These are phyloP conservation scores for Acacia pycnantha DNA, from an alignment of 331 rosid species.

Conservation along the genomic window DNA sequence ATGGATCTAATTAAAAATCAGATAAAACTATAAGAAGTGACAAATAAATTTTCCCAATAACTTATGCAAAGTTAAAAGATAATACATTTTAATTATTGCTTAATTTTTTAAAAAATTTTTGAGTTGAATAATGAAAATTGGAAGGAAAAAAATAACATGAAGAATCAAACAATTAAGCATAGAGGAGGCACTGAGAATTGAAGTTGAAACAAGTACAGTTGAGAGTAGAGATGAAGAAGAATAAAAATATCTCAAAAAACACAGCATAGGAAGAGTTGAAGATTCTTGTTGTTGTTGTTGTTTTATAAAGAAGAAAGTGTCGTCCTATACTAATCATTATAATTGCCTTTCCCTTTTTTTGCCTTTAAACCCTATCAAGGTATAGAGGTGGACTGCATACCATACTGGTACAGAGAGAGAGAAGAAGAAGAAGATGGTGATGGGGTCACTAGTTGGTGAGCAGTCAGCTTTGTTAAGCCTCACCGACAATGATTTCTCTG, in stretches of 20 bases:
- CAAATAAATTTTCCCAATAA: too few relatives aligned
- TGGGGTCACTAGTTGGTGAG: conserved; percentile 25
- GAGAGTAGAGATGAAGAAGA: not conserved
- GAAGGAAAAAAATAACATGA: not conserved
- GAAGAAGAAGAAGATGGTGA: not conserved
- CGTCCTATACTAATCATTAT: conserved; percentile 55
- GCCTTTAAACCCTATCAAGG: conserved; percentile 29
- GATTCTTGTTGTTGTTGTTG: conserved; percentile 37
- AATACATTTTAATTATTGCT: too few relatives aligned
- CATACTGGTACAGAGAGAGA: conserved; percentile 19
- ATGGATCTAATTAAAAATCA: too few relatives aligned
- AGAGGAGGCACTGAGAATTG: not conserved
- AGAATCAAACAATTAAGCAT: not conserved
- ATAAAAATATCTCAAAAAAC: not conserved
- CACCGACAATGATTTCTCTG: conserved; percentile 46
- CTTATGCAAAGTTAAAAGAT: too few relatives aligned
- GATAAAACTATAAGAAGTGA: too few relatives aligned
- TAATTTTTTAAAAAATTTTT: too few relatives aligned
- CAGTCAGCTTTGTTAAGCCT: conserved; percentile 24
- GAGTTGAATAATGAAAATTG: not conserved
- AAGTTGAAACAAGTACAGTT: not conserved
- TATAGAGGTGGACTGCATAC: conserved; percentile 42
- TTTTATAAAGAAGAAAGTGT: conserved; percentile 43
- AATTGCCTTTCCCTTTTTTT: conserved; percentile 13
- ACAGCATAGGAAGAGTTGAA: conserved; percentile 46